Evolutionary conservation across 2,329 filamentous ascomycete genomes (phyloP), one percentile per base, ranked within the genome.

Genomic region (Thelonectria blattea): DNA sequence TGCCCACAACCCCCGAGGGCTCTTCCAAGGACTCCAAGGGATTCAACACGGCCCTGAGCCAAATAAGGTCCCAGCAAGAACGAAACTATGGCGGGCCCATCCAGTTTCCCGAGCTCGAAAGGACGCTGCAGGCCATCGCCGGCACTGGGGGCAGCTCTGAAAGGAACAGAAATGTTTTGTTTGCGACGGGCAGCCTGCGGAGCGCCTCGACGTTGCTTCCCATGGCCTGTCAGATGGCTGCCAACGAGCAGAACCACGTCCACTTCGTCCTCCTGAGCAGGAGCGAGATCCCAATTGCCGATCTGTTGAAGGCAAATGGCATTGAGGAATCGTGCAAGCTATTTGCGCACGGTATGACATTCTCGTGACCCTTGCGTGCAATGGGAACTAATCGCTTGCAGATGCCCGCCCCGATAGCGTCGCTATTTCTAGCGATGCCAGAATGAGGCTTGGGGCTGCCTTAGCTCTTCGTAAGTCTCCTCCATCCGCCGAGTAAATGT

Each of bases 171-270:
- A 93, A 93, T 69, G 83, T 97, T 15, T 75, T 97, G 3, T 97
- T 97, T 72, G 89, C 88, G 5, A 88, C 91, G 3, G 88, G 91
- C 0, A 93, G 84, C 62, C 76, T 96, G 52, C 85, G 85, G 73
- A 95, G 91, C 71, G 86, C 88, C 15, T 84, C 91, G 0, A 84
- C 85, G 32, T 74, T 97, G 54, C 79, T 97, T 32, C 92, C 93
- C 0, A 81, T 97, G 72, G 92, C 93, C 6, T 98, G 95, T 75
- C 86, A 91, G 68, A 97, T 97, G 93, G 88, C 88, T 7, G 75
- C 75, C 20, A 83, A 88, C 74, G 82, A 85, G 57, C 81, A 84
- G 60, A 96, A 87, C 70, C 83, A 87, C 63, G 92, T 97, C 9
- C 94, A 98, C 73, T 89, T 96, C 72, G 89, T 86, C 0, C 77